Evolutionary conservation across 2,329 filamentous ascomycete species (phyloP), one percentile per base, ranked within the genome.

Genomic region (Cyanodermella asteris): DNA sequence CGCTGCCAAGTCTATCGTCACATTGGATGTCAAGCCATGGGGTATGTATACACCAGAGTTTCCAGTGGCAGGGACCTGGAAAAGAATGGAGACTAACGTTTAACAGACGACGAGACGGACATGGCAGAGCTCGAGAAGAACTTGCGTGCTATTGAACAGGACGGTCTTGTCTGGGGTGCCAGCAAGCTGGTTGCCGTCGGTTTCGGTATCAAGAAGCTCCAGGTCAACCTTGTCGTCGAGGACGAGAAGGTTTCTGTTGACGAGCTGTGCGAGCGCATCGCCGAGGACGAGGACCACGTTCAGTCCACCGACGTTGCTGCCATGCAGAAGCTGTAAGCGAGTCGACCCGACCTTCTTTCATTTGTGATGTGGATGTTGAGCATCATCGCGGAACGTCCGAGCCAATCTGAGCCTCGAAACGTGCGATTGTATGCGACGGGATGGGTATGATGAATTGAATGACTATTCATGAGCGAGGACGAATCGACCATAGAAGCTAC

Each of bases 141-240:
- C 36, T 82, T 94, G 41, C 75, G 80, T 44, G 54, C 59, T 38
- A 84, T 94, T 41, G 68, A 84, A 56, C 70, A 75, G 64, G 84
- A 94, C 24, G 87, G 87, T 59, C 77, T 97, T 34, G 72, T 90
- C 36, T 97, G 87, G 87, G 84, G 84, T 70, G 70, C 63, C 37
- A 82, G 76, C 52, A 77, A 87, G 64, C 62, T 91, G 37, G 72
- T 91, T 26, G 53, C 82, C 38, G 72, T 97, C 43, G 84, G 82
- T 46, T 97, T 78, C 65, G 87, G 87, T 64, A 90, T 97, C 64
- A 87, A 77, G 67, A 94, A 94, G 70, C 72, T 97, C 36, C 84
- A 94, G 68, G 91, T 97, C 64, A 94, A 78, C 72, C 57, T 94
- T 41, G 81, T 94, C 42, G 61, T 94, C 37, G 87, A 94, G 64